phyloP scores from a whole-genome alignment of 2,329 filamentous ascomycete species.

The Nemania bipapillata region DNA sequence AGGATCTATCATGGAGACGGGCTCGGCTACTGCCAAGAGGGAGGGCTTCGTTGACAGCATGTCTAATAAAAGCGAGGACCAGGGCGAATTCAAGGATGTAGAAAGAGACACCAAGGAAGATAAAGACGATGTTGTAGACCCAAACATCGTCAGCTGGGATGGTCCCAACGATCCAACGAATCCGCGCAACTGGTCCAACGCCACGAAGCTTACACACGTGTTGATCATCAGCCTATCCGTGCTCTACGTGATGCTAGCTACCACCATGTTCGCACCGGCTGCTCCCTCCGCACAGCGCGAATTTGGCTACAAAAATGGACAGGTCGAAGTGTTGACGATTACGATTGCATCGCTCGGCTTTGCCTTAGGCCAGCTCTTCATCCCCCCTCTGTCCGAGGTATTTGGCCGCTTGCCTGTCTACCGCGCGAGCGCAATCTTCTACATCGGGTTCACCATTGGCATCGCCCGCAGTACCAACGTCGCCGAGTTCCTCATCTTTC shows the following conservation, averaged over 20 bases:
- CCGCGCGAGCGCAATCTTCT: neutral
- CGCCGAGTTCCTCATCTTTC: neutral
- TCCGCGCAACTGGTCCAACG: constrained; percentile 31
- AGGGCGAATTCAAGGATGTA: no score
- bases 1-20: no score
- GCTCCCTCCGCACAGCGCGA: no score
- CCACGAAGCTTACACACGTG: no score
- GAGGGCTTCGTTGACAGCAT: constrained; percentile 14
- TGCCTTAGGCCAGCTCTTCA: neutral
- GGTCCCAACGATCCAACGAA: constrained; percentile 30
- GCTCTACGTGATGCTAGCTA: no score
- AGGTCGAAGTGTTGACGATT: no score
- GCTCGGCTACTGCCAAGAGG: constrained; percentile 16
- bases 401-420: constrained; percentile 3
- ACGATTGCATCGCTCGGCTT: neutral
- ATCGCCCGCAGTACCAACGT: neutral
- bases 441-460: neutral
- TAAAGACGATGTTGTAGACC: no score
- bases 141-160: constrained; percentile 36
- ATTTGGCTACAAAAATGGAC: no score
- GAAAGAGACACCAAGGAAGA: no score
- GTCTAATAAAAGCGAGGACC: constrained; percentile 9
- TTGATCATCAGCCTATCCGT: no score
- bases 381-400: constrained; percentile 1
- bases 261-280: no score